Conservation (phyloP, 345 rosid genomes). For the Lepidium africanum region DNA sequence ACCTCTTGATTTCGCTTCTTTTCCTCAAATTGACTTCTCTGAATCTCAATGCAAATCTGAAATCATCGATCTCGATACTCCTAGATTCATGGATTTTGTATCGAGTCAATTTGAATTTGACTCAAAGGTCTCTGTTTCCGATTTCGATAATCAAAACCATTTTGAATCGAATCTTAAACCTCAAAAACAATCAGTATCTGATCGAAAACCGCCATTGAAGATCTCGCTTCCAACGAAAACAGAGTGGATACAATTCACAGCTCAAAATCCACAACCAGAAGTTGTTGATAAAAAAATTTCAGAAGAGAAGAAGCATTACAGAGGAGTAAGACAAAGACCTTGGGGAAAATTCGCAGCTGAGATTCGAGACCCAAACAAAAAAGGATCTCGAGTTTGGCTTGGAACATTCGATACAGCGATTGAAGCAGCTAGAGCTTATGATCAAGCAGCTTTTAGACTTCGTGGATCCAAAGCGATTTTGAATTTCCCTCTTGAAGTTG, state of each 20-base stretch:
- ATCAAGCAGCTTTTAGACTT: constrained; percentile 66
- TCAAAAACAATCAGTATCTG: background rate
- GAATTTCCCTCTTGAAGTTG: constrained; percentile 84
- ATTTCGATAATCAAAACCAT: background rate
- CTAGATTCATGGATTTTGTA: constrained; percentile 13
- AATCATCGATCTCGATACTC: constrained; percentile 32
- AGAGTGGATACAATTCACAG: constrained; percentile 41
- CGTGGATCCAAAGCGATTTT: constrained; percentile 82
- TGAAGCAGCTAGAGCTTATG: constrained; percentile 86
- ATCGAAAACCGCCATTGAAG: constrained; percentile 41
- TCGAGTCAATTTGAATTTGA: constrained; percentile 18
- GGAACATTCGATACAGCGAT: constrained; percentile 71
- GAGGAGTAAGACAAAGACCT: constrained; percentile 86
- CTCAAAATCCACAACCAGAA: constrained; percentile 12
- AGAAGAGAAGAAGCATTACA: constrained; percentile 48
- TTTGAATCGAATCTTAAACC: background rate
- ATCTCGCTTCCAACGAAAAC: constrained; percentile 43
- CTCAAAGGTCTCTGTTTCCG: constrained; percentile 14
- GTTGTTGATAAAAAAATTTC: background rate
- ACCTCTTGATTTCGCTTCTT: constrained; percentile 7
- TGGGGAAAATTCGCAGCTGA: constrained; percentile 98
- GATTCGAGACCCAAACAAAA: constrained; percentile 79
- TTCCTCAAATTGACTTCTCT: background rate
- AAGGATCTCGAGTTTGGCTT: constrained; percentile 74
- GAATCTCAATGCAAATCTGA: constrained; percentile 37